These are phyloP conservation scores for Leptodontidium sp. DNA, from an alignment of 2,329 filamentous ascomycete species.

Conservation along the genomic window DNA sequence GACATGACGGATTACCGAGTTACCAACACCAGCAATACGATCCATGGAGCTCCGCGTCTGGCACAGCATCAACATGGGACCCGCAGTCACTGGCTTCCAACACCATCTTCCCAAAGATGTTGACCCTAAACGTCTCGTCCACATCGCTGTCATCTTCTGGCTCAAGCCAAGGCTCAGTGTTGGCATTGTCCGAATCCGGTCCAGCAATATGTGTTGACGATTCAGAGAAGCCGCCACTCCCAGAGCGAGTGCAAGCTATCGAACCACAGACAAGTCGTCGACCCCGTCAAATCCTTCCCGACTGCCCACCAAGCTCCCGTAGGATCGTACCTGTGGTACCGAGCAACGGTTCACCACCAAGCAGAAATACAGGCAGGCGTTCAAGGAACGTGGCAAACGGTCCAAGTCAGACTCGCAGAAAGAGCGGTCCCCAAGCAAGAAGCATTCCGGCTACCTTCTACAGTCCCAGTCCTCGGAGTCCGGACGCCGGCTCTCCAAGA, in stretches of 20 bases:
- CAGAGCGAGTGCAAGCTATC: conserved; percentile 22
- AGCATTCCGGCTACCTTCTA: neutral
- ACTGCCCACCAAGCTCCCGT: conserved; percentile 22
- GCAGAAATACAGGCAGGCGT: conserved; percentile 25
- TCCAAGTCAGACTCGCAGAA: conserved; percentile 20
- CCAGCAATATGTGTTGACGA: conserved; percentile 28
- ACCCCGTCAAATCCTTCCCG: conserved; percentile 37
- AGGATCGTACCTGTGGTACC: conserved; percentile 28
- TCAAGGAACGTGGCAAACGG: conserved; percentile 20
- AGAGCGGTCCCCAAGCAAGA: conserved; percentile 9
- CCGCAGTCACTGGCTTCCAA: conserved; percentile 23
- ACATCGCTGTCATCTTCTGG: conserved; percentile 32
- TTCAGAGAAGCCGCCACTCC: conserved; percentile 20
- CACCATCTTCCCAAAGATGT: conserved; percentile 42
- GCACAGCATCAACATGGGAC: conserved; percentile 27
- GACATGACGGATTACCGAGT: conserved; percentile 37
- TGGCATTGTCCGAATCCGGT: conserved; percentile 32
- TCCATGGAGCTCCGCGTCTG: conserved; percentile 27
- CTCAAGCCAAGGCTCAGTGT: conserved; percentile 34
- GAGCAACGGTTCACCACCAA: conserved; percentile 29
- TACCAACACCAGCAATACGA: conserved; percentile 23
- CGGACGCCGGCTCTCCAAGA: neutral
- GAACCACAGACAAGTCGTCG: conserved; percentile 28
- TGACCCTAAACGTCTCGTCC: conserved; percentile 35
- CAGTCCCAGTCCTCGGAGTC: neutral